Evolutionary conservation across 768 basidiomycete genomes (phyloP), one percentile per base, ranked within the genome.

Genomic region (Peribolospora kevripleyi): DNA sequence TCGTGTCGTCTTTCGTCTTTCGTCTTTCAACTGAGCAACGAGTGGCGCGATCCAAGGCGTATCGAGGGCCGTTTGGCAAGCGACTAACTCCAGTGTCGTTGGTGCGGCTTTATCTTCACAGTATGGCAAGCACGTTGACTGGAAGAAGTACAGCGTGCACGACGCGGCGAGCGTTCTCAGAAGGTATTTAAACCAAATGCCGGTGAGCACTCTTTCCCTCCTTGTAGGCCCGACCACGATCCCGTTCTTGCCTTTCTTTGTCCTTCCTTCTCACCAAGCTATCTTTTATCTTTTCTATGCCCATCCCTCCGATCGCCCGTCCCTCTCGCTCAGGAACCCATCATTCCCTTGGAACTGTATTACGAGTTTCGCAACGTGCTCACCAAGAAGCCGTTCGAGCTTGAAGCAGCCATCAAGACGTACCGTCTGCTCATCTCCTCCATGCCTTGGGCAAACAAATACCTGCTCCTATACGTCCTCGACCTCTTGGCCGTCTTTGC

Each of bases 111-210:
- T n/a, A 10, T 50, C 49, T 14, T 37, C 11, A 53, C 63, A 91
- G 88, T 98, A 85, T 61, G 91, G 91, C 57, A 95, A 93, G 69
- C 76, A 78, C 53, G 71, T 98, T 46, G 82, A 93, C 61, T 95
- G 91, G 88, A 80, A 83, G 62, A 72, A 75, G 14, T 95, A 81
- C 66, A 91, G 82, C n/a, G 76, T 86, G 10, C 91, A 98, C 66
- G 91, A 98, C 65, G 87, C 93, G 52, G 91, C 91, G 14, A 93
- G 84, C 61, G 87, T 98, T 54, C 87, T 97, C 64, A 76, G 91
- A 57, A 72, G 91, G 70, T 98, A 86, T 68, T 77, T 98, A 51
- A 97, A 90, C 0, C 82, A 84, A 65, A 86, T 97, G 82, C 88
- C 93, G 41, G 90, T 90, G 63, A 66, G 84, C 77, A 14, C 57